These are phyloP conservation scores for Citeromyces siamensis DNA, from an alignment of 1,139 yeast species.

Conservation along the genomic window DNA sequence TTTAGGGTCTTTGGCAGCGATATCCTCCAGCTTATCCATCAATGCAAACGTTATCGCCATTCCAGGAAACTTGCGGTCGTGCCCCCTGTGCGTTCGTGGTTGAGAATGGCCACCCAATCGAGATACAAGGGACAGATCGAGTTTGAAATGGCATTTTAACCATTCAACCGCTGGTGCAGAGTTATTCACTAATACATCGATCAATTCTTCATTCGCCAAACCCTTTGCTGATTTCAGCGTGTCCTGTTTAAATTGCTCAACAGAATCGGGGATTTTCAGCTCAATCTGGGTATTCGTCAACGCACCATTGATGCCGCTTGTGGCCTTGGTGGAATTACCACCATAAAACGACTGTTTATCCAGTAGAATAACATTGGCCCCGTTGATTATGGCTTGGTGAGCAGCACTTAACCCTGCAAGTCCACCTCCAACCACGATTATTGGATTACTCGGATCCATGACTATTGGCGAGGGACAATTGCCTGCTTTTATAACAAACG, in stretches of 20 bases:
- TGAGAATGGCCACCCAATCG: constrained; percentile 14
- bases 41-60: constrained; percentile 62
- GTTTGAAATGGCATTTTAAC: constrained; percentile 49
- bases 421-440: constrained; percentile 71
- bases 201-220: constrained; percentile 7
- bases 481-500: no score
- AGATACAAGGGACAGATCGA: constrained; percentile 28
- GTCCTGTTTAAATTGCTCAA: constrained; percentile 49
- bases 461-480: no score
- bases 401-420: constrained; percentile 74
- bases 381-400: constrained; percentile 37
- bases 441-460: constrained; percentile 18
- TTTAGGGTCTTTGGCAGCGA: constrained; percentile 35
- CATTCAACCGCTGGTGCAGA: constrained; percentile 58
- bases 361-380: constrained; percentile 42
- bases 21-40: constrained; percentile 37
- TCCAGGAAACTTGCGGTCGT: constrained; percentile 57
- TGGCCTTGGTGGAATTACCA: constrained; percentile 74
- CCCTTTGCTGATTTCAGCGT: constrained; percentile 43
- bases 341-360: constrained; percentile 59
- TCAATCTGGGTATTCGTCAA: constrained; percentile 47
- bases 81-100: constrained; percentile 60
- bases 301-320: constrained; percentile 76
- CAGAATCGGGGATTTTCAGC: constrained; percentile 38
- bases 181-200: constrained; percentile 16